These are phyloP conservation scores for Triticum aestivum DNA, from an alignment of 176 grass and related monocot genomes.

Conservation along the genomic window DNA sequence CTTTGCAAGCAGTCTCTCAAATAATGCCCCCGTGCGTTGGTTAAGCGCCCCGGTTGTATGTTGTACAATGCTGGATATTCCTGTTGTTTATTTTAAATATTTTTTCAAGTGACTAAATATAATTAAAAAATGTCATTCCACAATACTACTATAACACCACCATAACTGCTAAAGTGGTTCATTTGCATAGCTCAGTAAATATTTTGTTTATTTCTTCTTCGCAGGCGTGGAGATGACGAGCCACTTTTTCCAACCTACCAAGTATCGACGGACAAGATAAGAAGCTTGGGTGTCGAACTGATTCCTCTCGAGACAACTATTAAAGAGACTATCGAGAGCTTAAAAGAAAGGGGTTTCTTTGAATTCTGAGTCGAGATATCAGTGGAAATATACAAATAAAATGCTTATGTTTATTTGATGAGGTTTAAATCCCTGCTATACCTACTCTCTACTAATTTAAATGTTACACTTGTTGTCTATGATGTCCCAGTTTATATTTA, in stretches of 20 bases:
- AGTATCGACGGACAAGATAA: conserved; percentile 63
- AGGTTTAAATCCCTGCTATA: no score
- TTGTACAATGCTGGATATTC: neutral
- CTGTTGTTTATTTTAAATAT: neutral
- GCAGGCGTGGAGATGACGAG: conserved; percentile 57
- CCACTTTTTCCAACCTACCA: conserved; percentile 47
- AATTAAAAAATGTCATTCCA: neutral
- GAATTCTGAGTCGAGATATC: conserved; percentile 4
- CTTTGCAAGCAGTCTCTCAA: neutral
- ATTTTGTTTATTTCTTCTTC: neutral
- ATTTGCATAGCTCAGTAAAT: no score
- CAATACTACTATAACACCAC: neutral
- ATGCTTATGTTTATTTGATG: neutral
- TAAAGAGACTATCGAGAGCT: conserved; percentile 66
- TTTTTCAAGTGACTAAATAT: neutral
- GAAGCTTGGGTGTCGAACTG: conserved; percentile 43
- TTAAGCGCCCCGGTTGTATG: neutral
- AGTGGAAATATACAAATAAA: neutral
- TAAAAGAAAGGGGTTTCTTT: conserved; percentile 66
- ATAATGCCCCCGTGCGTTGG: neutral
- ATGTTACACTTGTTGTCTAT: no score
- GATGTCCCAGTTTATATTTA: no score
- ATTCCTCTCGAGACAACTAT: conserved; percentile 39
- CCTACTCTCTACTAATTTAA: no score
- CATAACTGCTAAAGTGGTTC: no score